These are phyloP conservation scores for Pachysandra terminalis DNA, from an alignment of 164 flowering plant species.

Conservation along the genomic window DNA sequence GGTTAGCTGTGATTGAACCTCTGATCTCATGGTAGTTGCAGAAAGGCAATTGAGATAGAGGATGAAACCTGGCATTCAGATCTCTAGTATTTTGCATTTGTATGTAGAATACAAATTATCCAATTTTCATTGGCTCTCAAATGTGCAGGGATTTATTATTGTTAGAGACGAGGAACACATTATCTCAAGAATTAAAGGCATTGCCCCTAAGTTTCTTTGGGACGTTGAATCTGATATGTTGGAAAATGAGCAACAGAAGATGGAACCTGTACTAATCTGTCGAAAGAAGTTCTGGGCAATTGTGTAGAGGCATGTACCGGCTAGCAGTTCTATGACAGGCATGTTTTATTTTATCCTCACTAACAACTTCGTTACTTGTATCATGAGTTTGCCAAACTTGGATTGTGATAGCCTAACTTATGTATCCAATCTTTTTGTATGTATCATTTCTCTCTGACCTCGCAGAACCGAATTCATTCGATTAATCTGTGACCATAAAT, in stretches of 20 bases:
- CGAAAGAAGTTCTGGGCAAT: constrained; percentile 92
- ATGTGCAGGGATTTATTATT: constrained; percentile 75
- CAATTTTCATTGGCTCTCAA: background rate
- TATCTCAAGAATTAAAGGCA: constrained; percentile 47
- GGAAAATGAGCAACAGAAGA: constrained; percentile 50
- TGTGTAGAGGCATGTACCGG: constrained; percentile 27
- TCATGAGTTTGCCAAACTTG: background rate
- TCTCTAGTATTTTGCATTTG: background rate
- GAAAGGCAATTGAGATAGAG: background rate
- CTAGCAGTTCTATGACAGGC: background rate
- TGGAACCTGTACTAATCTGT: constrained; percentile 64
- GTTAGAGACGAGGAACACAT: constrained; percentile 71
- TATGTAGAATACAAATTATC: background rate
- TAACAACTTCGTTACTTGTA: constrained; percentile 3
- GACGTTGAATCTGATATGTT: constrained; percentile 53
- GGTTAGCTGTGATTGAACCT: background rate
- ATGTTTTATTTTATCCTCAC: background rate
- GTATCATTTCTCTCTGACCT: background rate
- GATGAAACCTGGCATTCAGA: background rate
- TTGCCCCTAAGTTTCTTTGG: constrained; percentile 90
- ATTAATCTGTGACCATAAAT: background rate
- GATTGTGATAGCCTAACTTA: background rate
- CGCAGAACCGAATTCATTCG: constrained; percentile 2
- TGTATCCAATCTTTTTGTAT: constrained; percentile 6
- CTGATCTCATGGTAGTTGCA: background rate